phyloP scores from a whole-genome alignment of 2,329 filamentous ascomycete genomes.

The Seiridium unicorne region DNA sequence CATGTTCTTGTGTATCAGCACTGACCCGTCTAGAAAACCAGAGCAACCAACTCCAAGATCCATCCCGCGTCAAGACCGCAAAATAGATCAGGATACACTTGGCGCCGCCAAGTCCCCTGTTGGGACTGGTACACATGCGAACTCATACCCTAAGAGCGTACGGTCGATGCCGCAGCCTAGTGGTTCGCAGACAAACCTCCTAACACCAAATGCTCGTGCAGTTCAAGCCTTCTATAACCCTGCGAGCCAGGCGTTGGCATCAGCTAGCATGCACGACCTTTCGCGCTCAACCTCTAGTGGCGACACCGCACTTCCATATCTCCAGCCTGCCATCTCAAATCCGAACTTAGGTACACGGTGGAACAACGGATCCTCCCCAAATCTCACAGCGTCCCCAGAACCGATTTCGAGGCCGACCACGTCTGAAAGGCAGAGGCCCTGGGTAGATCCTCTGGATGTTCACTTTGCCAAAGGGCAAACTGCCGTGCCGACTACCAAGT shows the following conservation, averaged over 20 bases:
- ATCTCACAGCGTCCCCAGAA: constrained; percentile 20
- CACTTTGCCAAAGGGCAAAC: constrained; percentile 34
- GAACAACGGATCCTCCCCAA: constrained; percentile 29
- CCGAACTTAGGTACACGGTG: constrained; percentile 31
- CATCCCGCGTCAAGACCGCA: constrained; percentile 14
- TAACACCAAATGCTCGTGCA: constrained; percentile 15
- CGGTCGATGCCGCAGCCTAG: constrained; percentile 33
- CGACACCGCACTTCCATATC: constrained; percentile 19
- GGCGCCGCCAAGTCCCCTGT: constrained; percentile 11
- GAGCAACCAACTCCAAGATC: constrained; percentile 20
- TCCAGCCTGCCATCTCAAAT: constrained; percentile 26
- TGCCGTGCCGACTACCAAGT: constrained; percentile 19
- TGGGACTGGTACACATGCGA: constrained; percentile 9
- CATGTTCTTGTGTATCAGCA: background rate
- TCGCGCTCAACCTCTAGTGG: constrained; percentile 17
- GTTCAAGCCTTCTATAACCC: constrained; percentile 25
- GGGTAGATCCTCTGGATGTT: constrained; percentile 48
- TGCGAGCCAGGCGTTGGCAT: constrained; percentile 34
- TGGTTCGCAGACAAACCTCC: constrained; percentile 34
- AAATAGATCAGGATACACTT: constrained; percentile 9
- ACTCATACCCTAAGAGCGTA: constrained; percentile 7
- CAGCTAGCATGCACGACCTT: constrained; percentile 46
- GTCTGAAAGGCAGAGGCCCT: constrained; percentile 34
- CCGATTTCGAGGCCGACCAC: constrained; percentile 27
- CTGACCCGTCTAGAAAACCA: constrained; percentile 10